Evolutionary conservation across 257 asterid species (phyloP).

Genomic region (Marsdenia floribunda): DNA sequence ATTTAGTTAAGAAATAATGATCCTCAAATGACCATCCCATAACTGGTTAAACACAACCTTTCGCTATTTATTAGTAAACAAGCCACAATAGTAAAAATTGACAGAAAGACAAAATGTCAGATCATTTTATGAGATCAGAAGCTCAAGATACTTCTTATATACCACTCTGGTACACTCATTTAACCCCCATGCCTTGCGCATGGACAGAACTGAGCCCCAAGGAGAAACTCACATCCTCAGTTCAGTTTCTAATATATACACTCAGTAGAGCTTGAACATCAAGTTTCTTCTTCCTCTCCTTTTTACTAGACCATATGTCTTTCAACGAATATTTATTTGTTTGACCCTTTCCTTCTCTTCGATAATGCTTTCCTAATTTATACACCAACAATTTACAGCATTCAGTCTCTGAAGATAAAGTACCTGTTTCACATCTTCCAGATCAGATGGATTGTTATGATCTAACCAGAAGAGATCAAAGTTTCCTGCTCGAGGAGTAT

Average conservation of each 20-base stretch:
- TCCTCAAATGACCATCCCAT: not conserved
- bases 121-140: not conserved
- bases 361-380: not conserved
- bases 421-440: conserved; percentile 81
- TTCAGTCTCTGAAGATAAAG: conserved; percentile 26
- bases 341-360: not conserved
- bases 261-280: not conserved
- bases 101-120: not conserved
- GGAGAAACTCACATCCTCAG: not conserved
- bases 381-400: not conserved
- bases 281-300: not conserved
- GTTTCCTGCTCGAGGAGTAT: conserved; percentile 81
- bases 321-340: not conserved
- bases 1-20: not conserved
- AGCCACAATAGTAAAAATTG: not conserved
- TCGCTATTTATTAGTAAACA: not conserved
- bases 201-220: not conserved
- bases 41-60: not conserved
- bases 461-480: conserved; percentile 71
- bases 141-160: not conserved
- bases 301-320: not conserved
- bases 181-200: not conserved
- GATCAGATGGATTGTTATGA: conserved; percentile 55
- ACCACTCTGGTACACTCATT: not conserved
- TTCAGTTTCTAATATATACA: not conserved